A percentile compares a stretch with the other conserved stretches of the same genome.
Conservation (phyloP, 495 filamentous ascomycete species). For the Pyrenopolyporus hunteri region DNA sequence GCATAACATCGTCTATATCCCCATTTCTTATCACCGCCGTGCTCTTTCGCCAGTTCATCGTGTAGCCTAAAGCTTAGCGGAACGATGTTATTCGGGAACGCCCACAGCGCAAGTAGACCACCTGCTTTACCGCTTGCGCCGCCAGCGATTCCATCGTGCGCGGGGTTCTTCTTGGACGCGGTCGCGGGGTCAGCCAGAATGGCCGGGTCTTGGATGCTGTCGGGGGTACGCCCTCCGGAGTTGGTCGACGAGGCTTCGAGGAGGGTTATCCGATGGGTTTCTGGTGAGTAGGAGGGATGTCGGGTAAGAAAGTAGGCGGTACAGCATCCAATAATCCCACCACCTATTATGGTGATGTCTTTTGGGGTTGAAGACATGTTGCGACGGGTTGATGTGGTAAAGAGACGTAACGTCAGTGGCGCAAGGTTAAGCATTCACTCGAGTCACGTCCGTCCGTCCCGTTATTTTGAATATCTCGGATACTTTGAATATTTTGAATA, state of each 20-base stretch:
- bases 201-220: conserved; percentile 41
- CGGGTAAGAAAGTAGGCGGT: conserved; percentile 85
- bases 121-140: conserved; percentile 92
- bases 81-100: conserved; percentile 79
- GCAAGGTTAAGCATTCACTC: conserved; percentile 16
- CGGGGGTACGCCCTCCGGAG: conserved; percentile 43
- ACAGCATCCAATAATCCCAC: conserved; percentile 86
- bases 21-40: conserved; percentile 76
- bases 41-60: conserved; percentile 74
- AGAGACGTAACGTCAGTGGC: conserved; percentile 14
- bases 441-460: not conserved
- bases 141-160: conserved; percentile 68
- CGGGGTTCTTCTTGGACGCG: conserved; percentile 43
- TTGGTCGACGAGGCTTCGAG: conserved; percentile 71
- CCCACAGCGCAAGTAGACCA: conserved; percentile 82
- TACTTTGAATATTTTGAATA: no score
- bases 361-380: conserved; percentile 37
- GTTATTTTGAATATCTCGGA: no score
- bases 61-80: conserved; percentile 79
- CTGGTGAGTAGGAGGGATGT: conserved; percentile 75
- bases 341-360: conserved; percentile 60
- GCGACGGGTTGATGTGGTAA: conserved; percentile 13
- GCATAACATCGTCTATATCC: conserved; percentile 80
- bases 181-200: conserved; percentile 39
- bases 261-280: conserved; percentile 74